Percentiles rank a stretch among this genome's conserved stretches.
These are phyloP conservation scores for Eurotiales sp. DNA, from an alignment of 2,329 filamentous ascomycete genomes.

Conservation along the genomic window DNA sequence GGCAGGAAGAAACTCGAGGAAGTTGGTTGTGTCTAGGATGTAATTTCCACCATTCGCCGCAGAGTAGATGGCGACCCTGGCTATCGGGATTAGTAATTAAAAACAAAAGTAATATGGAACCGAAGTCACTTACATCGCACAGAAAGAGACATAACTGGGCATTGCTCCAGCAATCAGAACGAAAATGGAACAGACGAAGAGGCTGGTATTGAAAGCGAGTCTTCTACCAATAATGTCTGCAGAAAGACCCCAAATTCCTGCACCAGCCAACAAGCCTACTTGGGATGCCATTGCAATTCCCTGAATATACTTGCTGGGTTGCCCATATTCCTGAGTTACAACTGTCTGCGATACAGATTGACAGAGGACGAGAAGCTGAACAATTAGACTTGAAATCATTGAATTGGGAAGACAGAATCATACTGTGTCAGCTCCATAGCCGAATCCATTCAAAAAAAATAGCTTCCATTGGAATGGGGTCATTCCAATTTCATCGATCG, in stretches of 20 bases:
- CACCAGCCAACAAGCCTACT: conserved; percentile 2
- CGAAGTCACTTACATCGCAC: conserved; percentile 5
- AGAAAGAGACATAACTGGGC: conserved; percentile 10
- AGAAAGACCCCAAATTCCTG: conserved; percentile 8
- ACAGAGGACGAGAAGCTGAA: conserved; percentile 4
- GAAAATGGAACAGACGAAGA: conserved; percentile 6
- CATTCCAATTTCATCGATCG: conserved; percentile 58
- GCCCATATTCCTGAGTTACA: conserved; percentile 2
- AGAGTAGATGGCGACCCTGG: conserved; percentile 8
- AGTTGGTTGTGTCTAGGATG: conserved; percentile 7
- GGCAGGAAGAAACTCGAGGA: conserved; percentile 6
- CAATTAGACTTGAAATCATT: too few species aligned
- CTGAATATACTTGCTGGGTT: not conserved
- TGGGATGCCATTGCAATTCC: conserved; percentile 5
- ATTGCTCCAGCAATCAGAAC: conserved; percentile 10
- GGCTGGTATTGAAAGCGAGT: conserved; percentile 7
- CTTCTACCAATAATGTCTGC: conserved; percentile 7
- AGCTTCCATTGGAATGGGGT: conserved; percentile 58
- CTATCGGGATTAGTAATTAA: too few species aligned
- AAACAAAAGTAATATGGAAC: too few species aligned
- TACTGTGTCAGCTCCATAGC: conserved; percentile 31
- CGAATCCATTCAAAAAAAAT: conserved; percentile 61
- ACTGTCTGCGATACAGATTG: conserved; percentile 9
- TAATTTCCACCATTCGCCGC: conserved; percentile 8
- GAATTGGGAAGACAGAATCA: not conserved